Evolutionary conservation across 139 green algal species (phyloP).

Genomic region (Medakamo hakoo): DNA sequence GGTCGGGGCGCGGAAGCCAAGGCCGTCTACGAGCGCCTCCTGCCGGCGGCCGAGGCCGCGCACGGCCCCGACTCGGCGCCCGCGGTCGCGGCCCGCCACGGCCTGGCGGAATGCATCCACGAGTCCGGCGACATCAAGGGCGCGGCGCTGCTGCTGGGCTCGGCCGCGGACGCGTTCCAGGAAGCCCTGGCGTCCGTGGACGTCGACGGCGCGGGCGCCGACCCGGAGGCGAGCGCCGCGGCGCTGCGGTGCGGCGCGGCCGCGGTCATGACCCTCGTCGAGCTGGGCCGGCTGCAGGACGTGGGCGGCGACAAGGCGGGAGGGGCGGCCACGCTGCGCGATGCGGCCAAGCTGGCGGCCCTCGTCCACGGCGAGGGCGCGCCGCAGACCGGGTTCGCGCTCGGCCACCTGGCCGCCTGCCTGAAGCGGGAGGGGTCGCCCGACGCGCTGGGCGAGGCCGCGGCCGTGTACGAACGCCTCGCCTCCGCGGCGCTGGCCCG

Average conservation of each 20-base stretch:
- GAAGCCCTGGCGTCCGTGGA: neutral
- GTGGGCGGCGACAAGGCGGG: neutral
- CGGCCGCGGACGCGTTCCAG: neutral
- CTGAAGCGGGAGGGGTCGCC: neutral
- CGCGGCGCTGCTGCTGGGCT: neutral
- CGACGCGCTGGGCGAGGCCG: neutral
- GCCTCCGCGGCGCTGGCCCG: neutral
- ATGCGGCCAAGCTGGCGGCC: neutral
- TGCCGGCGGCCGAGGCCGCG: neutral
- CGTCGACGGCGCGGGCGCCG: too few species aligned
- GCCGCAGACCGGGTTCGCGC: neutral
- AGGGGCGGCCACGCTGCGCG: neutral
- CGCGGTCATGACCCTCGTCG: neutral
- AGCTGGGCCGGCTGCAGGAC: neutral
- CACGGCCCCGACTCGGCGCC: neutral
- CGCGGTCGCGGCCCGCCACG: neutral
- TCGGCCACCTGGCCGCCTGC: neutral
- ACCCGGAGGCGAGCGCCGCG: too few species aligned
- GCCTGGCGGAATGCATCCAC: neutral
- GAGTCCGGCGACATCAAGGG: neutral
- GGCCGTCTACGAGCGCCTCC: neutral
- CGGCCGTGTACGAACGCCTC: neutral
- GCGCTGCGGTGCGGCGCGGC: too few species aligned
- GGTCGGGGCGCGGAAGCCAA: neutral
- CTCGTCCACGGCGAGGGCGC: neutral